Conservation (phyloP, 441 rosid species). For the Croton laevigatus region DNA sequence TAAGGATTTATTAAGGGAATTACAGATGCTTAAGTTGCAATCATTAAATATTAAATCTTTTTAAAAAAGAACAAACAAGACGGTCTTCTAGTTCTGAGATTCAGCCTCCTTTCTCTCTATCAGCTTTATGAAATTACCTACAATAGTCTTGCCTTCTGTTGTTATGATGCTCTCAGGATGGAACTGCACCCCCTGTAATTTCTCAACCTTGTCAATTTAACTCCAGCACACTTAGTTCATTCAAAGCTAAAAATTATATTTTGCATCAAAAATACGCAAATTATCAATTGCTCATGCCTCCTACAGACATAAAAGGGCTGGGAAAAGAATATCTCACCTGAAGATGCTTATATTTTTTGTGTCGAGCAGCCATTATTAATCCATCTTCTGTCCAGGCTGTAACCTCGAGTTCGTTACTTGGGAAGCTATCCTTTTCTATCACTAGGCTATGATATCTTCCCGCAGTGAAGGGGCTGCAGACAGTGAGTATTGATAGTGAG, state of each 20-base stretch:
- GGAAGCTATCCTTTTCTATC: constrained; percentile 75
- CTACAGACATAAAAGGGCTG: neutral
- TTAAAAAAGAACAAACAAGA: no score
- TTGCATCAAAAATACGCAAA: neutral
- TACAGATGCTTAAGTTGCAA: no score
- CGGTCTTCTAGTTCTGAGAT: constrained; percentile 35
- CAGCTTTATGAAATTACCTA: constrained; percentile 67
- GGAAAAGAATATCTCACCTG: constrained; percentile 44
- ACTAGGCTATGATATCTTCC: constrained; percentile 95
- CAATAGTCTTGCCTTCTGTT: constrained; percentile 60
- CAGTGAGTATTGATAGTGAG: constrained; percentile 6
- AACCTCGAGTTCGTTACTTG: constrained; percentile 66
- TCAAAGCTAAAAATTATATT: neutral
- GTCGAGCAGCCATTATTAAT: constrained; percentile 95
- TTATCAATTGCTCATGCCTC: neutral
- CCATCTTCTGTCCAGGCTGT: constrained; percentile 98
- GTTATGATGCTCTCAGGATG: constrained; percentile 97
- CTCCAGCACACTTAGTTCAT: no score
- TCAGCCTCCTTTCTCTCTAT: constrained; percentile 61
- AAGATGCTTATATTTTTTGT: constrained; percentile 66
- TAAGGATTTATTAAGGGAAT: neutral
- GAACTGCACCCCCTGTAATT: constrained; percentile 85
- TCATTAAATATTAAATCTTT: no score
- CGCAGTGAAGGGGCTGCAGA: constrained; percentile 76
- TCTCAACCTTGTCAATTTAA: constrained; percentile 4